Conservation (phyloP, 192 early-diverging fungal species). For the Thamnidium elegans region DNA sequence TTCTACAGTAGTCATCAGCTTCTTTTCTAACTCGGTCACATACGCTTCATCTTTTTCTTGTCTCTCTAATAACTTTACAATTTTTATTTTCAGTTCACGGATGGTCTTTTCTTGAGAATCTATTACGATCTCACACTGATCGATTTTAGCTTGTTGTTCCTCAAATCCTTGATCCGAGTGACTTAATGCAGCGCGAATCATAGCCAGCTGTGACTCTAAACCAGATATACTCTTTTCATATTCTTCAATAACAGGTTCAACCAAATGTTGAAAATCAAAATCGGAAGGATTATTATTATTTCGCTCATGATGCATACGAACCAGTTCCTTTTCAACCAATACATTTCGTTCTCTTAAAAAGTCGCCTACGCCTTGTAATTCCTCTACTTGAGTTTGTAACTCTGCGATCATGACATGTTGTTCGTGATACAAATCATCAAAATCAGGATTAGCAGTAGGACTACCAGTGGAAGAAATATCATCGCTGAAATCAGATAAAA, state of each 20-base stretch:
- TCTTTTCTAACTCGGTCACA: conserved; percentile 39
- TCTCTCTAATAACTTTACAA: conserved; percentile 41
- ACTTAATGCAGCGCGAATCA: conserved; percentile 55
- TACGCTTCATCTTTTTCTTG: conserved; percentile 47
- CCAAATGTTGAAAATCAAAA: conserved; percentile 47
- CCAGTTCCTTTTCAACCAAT: conserved; percentile 23
- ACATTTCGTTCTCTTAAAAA: conserved; percentile 19
- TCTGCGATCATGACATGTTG: conserved; percentile 23
- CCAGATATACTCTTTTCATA: conserved; percentile 63
- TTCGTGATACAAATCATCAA: conserved; percentile 22
- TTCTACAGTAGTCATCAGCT: conserved; percentile 25
- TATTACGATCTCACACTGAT: conserved; percentile 44
- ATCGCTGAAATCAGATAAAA: conserved; percentile 3
- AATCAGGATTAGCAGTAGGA: conserved; percentile 15
- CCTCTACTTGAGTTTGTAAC: conserved; percentile 23
- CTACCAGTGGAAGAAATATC: background rate
- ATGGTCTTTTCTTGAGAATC: conserved; percentile 49
- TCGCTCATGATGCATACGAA: background rate
- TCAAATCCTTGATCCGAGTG: conserved; percentile 52
- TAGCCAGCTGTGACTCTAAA: conserved; percentile 59
- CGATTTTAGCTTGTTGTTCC: conserved; percentile 55
- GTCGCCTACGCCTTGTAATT: conserved; percentile 1
- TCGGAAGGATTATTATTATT: conserved; percentile 23
- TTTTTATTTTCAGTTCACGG: conserved; percentile 38
- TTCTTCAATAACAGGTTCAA: conserved; percentile 70